These are phyloP conservation scores for Cyclotella distinguenda DNA, from an alignment of 108 stramenopile genomes.

Conservation along the genomic window DNA sequence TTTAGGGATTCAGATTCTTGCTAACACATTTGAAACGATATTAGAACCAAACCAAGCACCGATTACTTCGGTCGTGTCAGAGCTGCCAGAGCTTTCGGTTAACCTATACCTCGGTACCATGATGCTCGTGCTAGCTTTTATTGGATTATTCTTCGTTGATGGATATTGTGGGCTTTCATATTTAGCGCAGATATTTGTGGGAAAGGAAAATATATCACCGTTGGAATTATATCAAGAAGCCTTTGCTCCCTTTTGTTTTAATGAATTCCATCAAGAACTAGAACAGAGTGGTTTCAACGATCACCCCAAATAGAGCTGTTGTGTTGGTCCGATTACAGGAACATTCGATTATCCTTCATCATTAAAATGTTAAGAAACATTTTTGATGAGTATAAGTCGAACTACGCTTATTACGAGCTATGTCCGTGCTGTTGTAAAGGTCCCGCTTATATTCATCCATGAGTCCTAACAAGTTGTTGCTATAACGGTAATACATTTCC, in stretches of 20 bases:
- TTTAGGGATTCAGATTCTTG: constrained; percentile 14
- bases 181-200: constrained; percentile 34
- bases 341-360: no score
- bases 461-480: no score
- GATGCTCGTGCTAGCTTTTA: constrained; percentile 40
- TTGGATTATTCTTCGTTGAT: constrained; percentile 60
- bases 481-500: no score
- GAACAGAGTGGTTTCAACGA: no score
- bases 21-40: constrained; percentile 27
- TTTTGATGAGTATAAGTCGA: no score
- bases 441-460: no score
- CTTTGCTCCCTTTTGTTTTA: constrained; percentile 9
- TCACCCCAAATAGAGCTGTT: no score
- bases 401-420: no score
- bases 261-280: background rate
- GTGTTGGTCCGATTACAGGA: no score
- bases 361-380: no score
- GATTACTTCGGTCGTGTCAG: constrained; percentile 1
- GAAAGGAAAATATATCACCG: constrained; percentile 9
- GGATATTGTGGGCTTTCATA: constrained; percentile 53
- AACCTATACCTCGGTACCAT: constrained; percentile 49
- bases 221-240: constrained; percentile 29
- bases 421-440: no score
- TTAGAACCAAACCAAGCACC: background rate
- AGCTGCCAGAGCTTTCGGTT: constrained; percentile 7